Percentiles rank a stretch among this genome's conserved stretches.
Conservation (phyloP, 352 stramenopile species). For the Phytophthora pluvialis region DNA sequence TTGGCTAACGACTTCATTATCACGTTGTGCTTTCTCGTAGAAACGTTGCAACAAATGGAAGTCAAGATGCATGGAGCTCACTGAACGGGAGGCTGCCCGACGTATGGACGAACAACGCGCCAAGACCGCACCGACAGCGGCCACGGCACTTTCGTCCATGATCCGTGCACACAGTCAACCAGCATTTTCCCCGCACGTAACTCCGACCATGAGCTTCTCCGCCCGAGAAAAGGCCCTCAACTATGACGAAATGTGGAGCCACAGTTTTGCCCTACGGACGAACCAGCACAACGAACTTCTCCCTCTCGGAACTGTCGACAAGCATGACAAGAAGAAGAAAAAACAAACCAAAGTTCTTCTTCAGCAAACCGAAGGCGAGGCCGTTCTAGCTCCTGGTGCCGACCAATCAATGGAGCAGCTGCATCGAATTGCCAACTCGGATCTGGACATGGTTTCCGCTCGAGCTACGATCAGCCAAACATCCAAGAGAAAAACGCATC, state of each 20-base stretch:
- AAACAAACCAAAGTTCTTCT: constrained; percentile 19
- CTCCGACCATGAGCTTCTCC: constrained; percentile 24
- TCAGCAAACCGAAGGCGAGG: constrained; percentile 15
- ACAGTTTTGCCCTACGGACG: constrained; percentile 37
- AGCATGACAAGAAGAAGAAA: constrained; percentile 29
- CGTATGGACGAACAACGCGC: constrained; percentile 50
- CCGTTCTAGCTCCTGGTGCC: background rate
- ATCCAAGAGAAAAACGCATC: constrained; percentile 40
- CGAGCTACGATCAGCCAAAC: constrained; percentile 19
- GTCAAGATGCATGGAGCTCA: constrained; percentile 55
- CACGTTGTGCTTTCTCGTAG: too few relatives aligned
- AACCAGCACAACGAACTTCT: constrained; percentile 28
- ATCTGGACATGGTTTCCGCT: constrained; percentile 38
- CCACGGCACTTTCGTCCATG: constrained; percentile 38
- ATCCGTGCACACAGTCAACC: constrained; percentile 50
- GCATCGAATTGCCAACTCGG: constrained; percentile 38
- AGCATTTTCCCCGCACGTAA: constrained; percentile 13
- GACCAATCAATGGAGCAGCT: constrained; percentile 31
- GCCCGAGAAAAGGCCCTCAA: constrained; percentile 36
- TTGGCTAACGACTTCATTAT: constrained; percentile 1
- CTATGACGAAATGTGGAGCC: constrained; percentile 76
- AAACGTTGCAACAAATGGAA: constrained; percentile 83
- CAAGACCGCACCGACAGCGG: constrained; percentile 37
- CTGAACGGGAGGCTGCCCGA: constrained; percentile 47
- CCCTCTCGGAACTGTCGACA: constrained; percentile 4